Evolutionary conservation across 2,329 filamentous ascomycete species (phyloP), one percentile per base, ranked within the genome.

Genomic region (Fonsecaea monophora): DNA sequence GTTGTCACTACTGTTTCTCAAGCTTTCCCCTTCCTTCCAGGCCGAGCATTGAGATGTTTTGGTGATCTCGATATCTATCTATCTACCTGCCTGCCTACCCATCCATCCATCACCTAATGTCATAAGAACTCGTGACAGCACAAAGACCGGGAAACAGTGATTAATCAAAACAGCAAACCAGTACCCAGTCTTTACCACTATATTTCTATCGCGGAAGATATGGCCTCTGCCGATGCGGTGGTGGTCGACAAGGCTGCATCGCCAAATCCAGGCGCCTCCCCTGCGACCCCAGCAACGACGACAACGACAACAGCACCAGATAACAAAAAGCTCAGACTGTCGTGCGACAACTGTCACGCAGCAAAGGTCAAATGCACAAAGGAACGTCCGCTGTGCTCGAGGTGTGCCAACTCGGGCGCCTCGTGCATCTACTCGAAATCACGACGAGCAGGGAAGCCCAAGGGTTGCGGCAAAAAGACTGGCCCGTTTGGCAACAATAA

Each of bases 351-450:
- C 54, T 57, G 54, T 15, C 54, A 57, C 35, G 54, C 54, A 4
- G 54, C 54, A 12, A 57, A 57, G 21, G 54, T 57, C 54, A 57
- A 57, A 38, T 57, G 54, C 35, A 57, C 54, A 3, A 57, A 57
- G 54, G 54, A 57, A 57, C 54, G 54, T 3, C 54, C 54, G 30
- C 54, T 57, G 18, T 57, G 54, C 18, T 57, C 54, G 54, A 57
- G 54, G n/a, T 57, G 54, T 38, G 54, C 54, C 12, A 57, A 38
- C 54, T 57, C 54, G 34, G 34, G 34, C 9, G 35, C 54, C n/a
- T 10, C 54, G 10, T 57, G 54, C 34, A 21, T 57, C 34, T 57
- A 57, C 54, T 57, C 54, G 32, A 57, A 57, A 38, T 57, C 54
- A 1, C 54, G 54, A 5, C 30, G 54, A 6, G 54, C 54, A 7